Evolutionary conservation across 768 basidiomycete species (phyloP), one percentile per base, ranked within the genome.

Genomic region (Auricularia heimuer): DNA sequence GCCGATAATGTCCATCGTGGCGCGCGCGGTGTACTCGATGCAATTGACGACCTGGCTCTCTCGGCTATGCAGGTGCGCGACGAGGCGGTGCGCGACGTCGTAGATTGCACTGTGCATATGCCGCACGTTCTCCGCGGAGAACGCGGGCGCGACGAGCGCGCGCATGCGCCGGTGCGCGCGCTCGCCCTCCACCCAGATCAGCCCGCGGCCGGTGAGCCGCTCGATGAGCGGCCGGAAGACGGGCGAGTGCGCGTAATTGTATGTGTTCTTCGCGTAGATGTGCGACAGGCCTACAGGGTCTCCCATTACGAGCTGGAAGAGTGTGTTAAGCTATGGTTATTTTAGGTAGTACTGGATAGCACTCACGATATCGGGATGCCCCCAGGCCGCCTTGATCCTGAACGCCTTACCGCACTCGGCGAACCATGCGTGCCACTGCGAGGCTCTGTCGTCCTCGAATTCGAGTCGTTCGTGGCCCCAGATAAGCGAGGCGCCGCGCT

Each of bases 381-480:
- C 75, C 60, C 77, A 69, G 8, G 77, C 77, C 37, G 70, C 76
- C 66, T 76, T 77, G 69, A 78, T 73, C 62, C 69, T 73, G 72
- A 74, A 78, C 61, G 77, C 65, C 33, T 75, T 69, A 1, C 77
- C 77, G 61, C 74, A 72, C 11, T 67, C 63, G 18, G 68, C 65
- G 35, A 75, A 69, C 77, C 77, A 78, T 37, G 70, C 66, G 1
- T 69, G 70, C 69, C 75, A 76, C 71, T 74, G 73, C 62, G 74
- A 71, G 60, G 69, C 71, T 33, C 74, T 72, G 54, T 75, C 70
- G 39, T 75, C 74, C 44, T 77, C 68, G 66, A 74, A 76, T 10
- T 73, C 72, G 21, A 69, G 65, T 39, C 74, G 70, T 66, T 78
- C 77, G 66, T 78, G 77, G 4, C 77, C 77, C 75, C 75, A 77